Evolutionary conservation across 2,329 filamentous ascomycete species (phyloP).

Genomic region (Pseudogymnoascus sp.): DNA sequence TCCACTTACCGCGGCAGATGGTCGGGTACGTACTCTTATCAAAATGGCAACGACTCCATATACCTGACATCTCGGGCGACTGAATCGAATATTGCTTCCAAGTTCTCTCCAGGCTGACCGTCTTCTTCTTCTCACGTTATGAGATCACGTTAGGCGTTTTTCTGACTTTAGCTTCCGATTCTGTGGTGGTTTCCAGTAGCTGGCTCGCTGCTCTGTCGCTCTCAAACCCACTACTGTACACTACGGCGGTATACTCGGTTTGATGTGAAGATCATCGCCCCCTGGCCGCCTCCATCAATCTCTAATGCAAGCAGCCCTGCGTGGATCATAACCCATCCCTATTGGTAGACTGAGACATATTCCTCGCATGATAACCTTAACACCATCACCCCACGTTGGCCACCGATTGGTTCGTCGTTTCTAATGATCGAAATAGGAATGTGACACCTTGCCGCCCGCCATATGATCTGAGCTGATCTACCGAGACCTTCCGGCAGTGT

Average conservation of each 20-base stretch:
- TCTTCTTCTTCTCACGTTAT: background rate
- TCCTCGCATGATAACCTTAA: slow-evolving; percentile 7
- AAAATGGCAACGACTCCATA: background rate
- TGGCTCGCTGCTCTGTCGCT: background rate
- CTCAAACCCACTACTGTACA: background rate
- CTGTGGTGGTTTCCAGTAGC: background rate
- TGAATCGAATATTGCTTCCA: background rate
- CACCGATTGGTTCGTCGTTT: slow-evolving; percentile 7
- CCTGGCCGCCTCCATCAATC: background rate
- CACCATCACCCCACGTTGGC: background rate
- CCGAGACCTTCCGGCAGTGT: slow-evolving; percentile 8
- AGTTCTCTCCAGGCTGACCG: background rate
- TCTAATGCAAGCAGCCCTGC: slow-evolving; percentile 6
- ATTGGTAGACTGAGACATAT: background rate
- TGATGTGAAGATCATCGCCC: background rate
- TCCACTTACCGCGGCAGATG: background rate
- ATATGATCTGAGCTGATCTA: background rate
- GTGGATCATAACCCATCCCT: background rate
- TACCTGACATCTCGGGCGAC: background rate
- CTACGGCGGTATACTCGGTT: slow-evolving; percentile 1
- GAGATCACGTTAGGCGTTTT: background rate
- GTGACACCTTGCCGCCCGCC: background rate
- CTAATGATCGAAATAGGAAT: slow-evolving; percentile 3
- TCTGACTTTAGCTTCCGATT: background rate
- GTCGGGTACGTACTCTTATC: background rate